Percentiles rank a stretch among this genome's conserved stretches.
Conservation (phyloP, 495 filamentous ascomycete genomes). For the Neurospora pannonica region DNA sequence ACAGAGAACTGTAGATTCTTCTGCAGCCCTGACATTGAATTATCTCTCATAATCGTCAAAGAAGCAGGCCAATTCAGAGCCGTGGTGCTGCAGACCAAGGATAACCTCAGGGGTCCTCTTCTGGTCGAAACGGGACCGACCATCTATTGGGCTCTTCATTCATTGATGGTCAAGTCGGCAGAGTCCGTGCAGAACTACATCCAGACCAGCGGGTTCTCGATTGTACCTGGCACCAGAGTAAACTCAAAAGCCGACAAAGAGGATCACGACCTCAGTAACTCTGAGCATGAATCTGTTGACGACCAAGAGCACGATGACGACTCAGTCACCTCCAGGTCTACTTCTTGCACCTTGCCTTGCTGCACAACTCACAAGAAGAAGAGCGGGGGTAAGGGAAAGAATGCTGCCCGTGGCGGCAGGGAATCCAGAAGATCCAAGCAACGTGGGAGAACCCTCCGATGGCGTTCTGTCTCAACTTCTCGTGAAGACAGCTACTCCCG, state of each 20-base stretch:
- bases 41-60: conserved; percentile 26
- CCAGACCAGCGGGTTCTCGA: conserved; percentile 24
- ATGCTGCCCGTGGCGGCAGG: not conserved
- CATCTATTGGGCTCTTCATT: conserved; percentile 13
- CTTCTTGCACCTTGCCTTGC: not conserved
- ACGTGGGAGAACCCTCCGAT: conserved; percentile 2
- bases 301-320: conserved; percentile 10
- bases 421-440: not conserved
- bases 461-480: conserved; percentile 11
- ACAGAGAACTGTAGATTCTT: conserved; percentile 35
- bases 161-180: conserved; percentile 26
- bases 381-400: not conserved
- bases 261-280: not conserved
- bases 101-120: conserved; percentile 20
- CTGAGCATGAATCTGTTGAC: not conserved
- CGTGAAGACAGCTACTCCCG: conserved; percentile 6
- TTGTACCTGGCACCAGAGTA: conserved; percentile 11
- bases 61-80: conserved; percentile 26
- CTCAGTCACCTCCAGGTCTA: conserved; percentile 6
- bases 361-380: not conserved
- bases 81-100: conserved; percentile 19
- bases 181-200: conserved; percentile 31
- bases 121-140: conserved; percentile 18
- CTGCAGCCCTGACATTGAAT: conserved; percentile 12
- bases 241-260: not conserved